A percentile compares a stretch with the other conserved stretches of the same genome.
Conservation (phyloP, 495 filamentous ascomycete genomes). For the Achaetomiella virescens region DNA sequence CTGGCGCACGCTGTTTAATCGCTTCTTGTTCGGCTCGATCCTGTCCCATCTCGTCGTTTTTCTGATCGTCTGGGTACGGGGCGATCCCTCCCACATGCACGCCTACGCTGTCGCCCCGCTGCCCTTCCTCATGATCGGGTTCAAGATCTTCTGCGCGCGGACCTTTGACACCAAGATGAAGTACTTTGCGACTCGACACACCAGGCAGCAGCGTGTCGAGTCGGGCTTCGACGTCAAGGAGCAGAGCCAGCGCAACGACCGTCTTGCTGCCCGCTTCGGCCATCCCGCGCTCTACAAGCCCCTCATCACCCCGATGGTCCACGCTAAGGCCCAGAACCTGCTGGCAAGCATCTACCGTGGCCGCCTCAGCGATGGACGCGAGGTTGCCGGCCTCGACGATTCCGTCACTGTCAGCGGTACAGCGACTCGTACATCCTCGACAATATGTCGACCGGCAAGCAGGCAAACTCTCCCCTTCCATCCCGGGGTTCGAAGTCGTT, state of each 20-base stretch:
- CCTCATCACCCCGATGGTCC: conserved; percentile 92
- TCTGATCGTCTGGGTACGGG: conserved; percentile 59
- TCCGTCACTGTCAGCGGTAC: conserved; percentile 56
- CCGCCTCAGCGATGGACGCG: conserved; percentile 54
- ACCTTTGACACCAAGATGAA: conserved; percentile 70
- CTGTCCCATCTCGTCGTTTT: conserved; percentile 75
- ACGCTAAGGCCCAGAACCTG: conserved; percentile 77
- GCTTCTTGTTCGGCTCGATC: conserved; percentile 75
- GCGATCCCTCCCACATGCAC: conserved; percentile 46
- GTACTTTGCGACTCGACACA: conserved; percentile 63
- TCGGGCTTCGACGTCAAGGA: conserved; percentile 36
- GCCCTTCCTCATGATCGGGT: conserved; percentile 70
- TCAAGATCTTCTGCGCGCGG: conserved; percentile 78
- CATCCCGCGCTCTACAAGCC: conserved; percentile 86
- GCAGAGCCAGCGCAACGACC: conserved; percentile 52
- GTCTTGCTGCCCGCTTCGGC: conserved; percentile 75
- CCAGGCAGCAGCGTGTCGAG: conserved; percentile 50
- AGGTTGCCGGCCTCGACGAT: conserved; percentile 46
- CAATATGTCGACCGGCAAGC: conserved; percentile 67
- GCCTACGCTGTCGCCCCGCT: conserved; percentile 67
- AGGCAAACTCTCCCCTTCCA: conserved; percentile 53
- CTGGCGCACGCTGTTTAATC: conserved; percentile 89
- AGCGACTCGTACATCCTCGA: conserved; percentile 69
- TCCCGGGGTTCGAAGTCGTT: conserved; percentile 77
- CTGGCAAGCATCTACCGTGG: conserved; percentile 77